Percentiles rank a stretch among this genome's conserved stretches.
Conservation (phyloP, 2,329 filamentous ascomycete species). For the Boeremia lycopersici region DNA sequence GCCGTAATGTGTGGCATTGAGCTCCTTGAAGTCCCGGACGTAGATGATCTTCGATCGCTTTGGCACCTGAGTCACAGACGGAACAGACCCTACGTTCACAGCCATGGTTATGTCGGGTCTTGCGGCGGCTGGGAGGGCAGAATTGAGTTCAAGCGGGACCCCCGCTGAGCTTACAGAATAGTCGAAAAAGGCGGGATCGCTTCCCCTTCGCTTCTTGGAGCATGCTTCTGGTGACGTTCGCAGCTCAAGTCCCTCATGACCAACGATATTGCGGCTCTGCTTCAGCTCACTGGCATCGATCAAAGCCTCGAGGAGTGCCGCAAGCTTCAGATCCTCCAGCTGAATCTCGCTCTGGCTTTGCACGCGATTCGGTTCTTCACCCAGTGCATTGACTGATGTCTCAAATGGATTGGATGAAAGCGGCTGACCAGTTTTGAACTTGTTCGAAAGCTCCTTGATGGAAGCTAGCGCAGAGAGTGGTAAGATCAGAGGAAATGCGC, state of each 20-base stretch:
- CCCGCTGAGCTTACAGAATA: conserved; percentile 31
- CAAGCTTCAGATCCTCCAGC: conserved; percentile 46
- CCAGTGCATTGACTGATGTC: conserved; percentile 12
- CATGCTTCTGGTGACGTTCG: not conserved
- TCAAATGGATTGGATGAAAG: conserved; percentile 21
- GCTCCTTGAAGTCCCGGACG: conserved; percentile 79
- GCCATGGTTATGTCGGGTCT: conserved; percentile 21
- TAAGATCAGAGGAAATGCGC: conserved; percentile 18
- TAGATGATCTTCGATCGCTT: conserved; percentile 71
- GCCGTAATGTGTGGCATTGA: conserved; percentile 73
- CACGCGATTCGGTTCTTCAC: conserved; percentile 24
- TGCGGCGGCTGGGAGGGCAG: conserved; percentile 27
- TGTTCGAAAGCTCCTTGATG: conserved; percentile 27
- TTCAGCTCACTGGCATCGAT: conserved; percentile 43
- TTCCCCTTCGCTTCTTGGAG: conserved; percentile 5
- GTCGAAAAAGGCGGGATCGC: conserved; percentile 38
- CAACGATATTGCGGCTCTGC: conserved; percentile 24
- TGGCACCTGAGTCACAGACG: conserved; percentile 21
- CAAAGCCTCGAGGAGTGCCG: conserved; percentile 40
- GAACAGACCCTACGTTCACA: conserved; percentile 28
- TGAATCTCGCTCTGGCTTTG: conserved; percentile 40
- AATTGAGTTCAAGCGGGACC: conserved; percentile 32
- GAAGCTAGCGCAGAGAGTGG: conserved; percentile 29
- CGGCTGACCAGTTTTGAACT: conserved; percentile 19
- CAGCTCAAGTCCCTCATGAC: conserved; percentile 3